phyloP scores from a whole-genome alignment of 306 rosid genomes.

The Glycine soja region DNA sequence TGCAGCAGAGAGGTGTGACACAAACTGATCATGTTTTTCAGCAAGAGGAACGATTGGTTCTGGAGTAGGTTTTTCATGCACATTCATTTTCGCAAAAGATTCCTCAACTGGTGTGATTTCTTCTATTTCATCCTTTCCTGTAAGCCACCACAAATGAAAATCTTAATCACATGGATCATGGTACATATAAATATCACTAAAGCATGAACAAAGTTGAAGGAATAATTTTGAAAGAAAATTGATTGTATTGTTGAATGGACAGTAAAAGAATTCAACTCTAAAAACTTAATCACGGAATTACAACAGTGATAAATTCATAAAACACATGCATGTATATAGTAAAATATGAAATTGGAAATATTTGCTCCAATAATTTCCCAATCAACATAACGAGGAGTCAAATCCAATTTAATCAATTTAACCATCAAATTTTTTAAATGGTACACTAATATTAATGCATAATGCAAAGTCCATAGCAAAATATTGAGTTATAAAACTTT shows the following conservation, averaged over 20 bases:
- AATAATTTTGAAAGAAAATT: not conserved
- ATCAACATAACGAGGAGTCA: not conserved
- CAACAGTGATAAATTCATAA: not conserved
- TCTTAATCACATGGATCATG: not conserved
- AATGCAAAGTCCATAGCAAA: constrained; percentile 4
- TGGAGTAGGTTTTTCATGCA: constrained; percentile 37
- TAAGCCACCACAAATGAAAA: constrained; percentile 31
- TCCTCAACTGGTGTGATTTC: constrained; percentile 44
- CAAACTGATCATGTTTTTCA: constrained; percentile 34
- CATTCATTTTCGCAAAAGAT: constrained; percentile 59
- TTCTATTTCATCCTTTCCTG: constrained; percentile 54
- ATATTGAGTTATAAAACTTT: not conserved
- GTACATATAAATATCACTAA: not conserved
- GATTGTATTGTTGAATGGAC: not conserved
- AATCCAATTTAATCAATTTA: constrained; percentile 21
- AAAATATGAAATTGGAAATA: not conserved
- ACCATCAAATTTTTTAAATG: not conserved
- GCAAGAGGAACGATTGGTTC: constrained; percentile 14
- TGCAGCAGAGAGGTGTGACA: constrained; percentile 35
- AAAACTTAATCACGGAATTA: not conserved
- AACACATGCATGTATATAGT: not conserved
- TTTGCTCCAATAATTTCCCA: not conserved
- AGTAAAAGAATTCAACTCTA: not conserved
- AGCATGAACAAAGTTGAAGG: not conserved
- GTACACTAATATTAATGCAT: not conserved